phyloP scores from a whole-genome alignment of 75 land plant species.

The Larix kaempferi region DNA sequence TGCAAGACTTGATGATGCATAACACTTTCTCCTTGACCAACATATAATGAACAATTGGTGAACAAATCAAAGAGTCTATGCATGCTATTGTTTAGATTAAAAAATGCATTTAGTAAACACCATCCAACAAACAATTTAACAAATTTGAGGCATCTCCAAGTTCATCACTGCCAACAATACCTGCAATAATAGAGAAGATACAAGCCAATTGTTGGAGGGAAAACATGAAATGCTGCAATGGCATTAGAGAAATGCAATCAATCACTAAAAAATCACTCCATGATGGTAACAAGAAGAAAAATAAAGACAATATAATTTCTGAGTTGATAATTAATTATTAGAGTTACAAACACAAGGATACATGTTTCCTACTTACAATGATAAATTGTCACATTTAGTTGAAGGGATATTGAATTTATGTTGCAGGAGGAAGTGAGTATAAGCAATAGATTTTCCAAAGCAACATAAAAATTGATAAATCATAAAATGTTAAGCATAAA shows the following conservation, averaged over 20 bases:
- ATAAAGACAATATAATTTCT: not conserved
- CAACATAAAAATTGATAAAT: too few relatives aligned
- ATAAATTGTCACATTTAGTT: too few relatives aligned
- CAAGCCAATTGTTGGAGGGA: too few relatives aligned
- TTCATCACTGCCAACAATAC: constrained; percentile 66
- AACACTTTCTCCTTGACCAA: constrained; percentile 1
- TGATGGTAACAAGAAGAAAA: not conserved
- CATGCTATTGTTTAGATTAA: constrained; percentile 6
- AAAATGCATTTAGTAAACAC: constrained; percentile 54
- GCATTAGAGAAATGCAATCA: too few relatives aligned
- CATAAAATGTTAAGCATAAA: too few relatives aligned
- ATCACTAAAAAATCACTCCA: not conserved
- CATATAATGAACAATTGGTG: not conserved
- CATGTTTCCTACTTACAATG: constrained; percentile 41
- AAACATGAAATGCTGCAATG: too few relatives aligned
- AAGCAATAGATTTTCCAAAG: too few relatives aligned
- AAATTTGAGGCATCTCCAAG: constrained; percentile 58
- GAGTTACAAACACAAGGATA: not conserved
- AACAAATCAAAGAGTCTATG: not conserved
- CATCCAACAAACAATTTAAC: constrained; percentile 54
- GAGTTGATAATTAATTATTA: not conserved
- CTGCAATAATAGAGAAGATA: too few relatives aligned
- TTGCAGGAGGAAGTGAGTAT: too few relatives aligned
- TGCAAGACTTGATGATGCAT: not conserved
- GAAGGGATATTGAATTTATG: too few relatives aligned